phyloP scores from a whole-genome alignment of 371 early-diverging fungal genomes.

The Catenaria anguillulae region DNA sequence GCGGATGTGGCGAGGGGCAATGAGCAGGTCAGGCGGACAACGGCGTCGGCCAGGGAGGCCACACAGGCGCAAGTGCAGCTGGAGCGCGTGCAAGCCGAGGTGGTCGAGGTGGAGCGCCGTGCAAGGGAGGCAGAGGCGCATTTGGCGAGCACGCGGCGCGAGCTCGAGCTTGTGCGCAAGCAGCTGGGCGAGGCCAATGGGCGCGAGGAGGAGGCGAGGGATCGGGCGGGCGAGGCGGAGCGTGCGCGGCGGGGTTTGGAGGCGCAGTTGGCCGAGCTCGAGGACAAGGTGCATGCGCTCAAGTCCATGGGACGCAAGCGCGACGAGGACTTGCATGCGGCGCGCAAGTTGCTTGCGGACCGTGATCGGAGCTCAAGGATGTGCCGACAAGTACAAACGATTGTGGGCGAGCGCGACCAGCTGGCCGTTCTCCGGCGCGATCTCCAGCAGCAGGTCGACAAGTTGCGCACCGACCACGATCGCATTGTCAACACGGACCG shows the following conservation, averaged over 20 bases:
- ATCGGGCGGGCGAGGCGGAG: not conserved
- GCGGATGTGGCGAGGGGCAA: not conserved
- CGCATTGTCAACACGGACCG: not conserved
- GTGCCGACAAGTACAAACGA: not conserved
- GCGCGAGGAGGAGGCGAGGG: not conserved
- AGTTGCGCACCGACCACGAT: not conserved
- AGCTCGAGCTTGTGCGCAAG: not conserved
- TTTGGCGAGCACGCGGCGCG: not conserved
- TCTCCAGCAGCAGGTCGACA: not conserved
- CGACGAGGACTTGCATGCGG: not conserved
- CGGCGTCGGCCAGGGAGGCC: not conserved
- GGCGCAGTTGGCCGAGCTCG: not conserved
- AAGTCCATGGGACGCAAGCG: not conserved
- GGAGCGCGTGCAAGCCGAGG: not conserved
- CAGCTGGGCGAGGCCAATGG: not conserved
- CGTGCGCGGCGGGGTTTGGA: not conserved
- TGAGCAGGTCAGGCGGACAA: not conserved
- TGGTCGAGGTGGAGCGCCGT: not conserved
- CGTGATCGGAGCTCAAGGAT: not conserved
- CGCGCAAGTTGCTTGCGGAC: not conserved
- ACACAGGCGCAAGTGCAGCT: not conserved
- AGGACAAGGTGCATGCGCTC: not conserved
- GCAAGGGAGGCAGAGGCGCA: not conserved
- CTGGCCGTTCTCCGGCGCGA: not conserved
- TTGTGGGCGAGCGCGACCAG: not conserved